Evolutionary conservation across 805 yeast genomes (phyloP), one percentile per base, ranked within the genome.

Genomic region (Ogataea methanolica): DNA sequence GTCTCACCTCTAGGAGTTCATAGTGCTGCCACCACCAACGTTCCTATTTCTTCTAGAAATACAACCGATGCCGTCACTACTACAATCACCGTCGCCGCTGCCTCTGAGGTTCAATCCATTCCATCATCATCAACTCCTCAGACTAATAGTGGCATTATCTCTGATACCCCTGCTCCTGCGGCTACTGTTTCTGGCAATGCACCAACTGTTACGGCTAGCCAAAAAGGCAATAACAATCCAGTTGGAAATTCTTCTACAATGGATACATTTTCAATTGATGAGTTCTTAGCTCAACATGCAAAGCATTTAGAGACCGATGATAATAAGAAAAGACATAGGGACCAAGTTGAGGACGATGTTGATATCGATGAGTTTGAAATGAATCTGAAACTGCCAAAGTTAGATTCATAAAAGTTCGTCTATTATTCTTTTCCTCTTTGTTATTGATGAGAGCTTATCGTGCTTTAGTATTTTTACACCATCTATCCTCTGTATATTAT

Each of bases 261-360:
- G 17, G 36, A 23, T 16, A 16, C 8, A 14, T 19, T 39, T 17
- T 33, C 17, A 14, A 41, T 58, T 21, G 62, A 58, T 42, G 50
- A 51, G 16, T 53, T 58, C 36, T 43, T 58, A 33, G 60, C 60
- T 8, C 52, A 58, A 21, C 62, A 56, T 41, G 54, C 56, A 19
- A 33, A 33, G 14, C 49, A 48, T 15, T 44, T 45, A 14, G 45
- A 42, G 14, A 39, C 40, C 4, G 45, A 38, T 29, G 39, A 34
- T 15, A 35, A 17, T 37, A 43, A 41, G 19, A 51, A 51, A 41
- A 43, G 54, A 39, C 19, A n/a, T 12, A 33, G 37, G 26, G 44
- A 47, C 2, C 31, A 26, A 9, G 31, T 26, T 26, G 31, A 26
- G 9, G 31, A 26, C 9, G 43, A 23, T 9, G 29, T 33, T 39